These are phyloP conservation scores for Coccomyxa sp. DNA, from an alignment of 139 green algal genomes.

Conservation along the genomic window DNA sequence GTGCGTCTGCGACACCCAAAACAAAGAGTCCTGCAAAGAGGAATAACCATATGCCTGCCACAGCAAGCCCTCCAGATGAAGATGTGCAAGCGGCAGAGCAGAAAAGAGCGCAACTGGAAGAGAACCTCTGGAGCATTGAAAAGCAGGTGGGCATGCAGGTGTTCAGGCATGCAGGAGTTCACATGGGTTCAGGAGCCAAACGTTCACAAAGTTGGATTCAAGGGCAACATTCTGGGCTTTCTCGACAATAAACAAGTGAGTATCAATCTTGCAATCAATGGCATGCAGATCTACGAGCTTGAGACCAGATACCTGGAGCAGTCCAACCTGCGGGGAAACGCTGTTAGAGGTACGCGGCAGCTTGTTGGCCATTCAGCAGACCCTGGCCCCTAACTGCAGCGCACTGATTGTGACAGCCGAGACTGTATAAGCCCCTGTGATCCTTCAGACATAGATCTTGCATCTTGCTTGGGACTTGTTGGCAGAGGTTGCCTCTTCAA, in stretches of 20 bases:
- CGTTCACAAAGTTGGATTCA: neutral
- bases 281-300: conserved; percentile 53
- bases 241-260: no score
- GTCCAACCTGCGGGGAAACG: conserved; percentile 51
- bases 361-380: no score
- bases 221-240: neutral
- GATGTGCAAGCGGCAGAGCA: conserved; percentile 31
- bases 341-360: conserved; percentile 33
- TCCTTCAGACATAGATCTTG: neutral
- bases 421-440: neutral
- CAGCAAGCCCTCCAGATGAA: neutral
- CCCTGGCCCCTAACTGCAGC: neutral
- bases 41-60: no score
- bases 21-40: no score
- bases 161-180: neutral
- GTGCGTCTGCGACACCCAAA: no score
- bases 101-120: conserved; percentile 26
- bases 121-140: conserved; percentile 44
- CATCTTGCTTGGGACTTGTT: neutral
- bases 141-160: conserved; percentile 19
- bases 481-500: neutral
- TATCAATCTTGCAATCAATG: neutral
- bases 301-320: conserved; percentile 60
- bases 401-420: no score
- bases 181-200: neutral